phyloP scores from a whole-genome alignment of 208 protist genomes.

The Hexamita inflata region DNA sequence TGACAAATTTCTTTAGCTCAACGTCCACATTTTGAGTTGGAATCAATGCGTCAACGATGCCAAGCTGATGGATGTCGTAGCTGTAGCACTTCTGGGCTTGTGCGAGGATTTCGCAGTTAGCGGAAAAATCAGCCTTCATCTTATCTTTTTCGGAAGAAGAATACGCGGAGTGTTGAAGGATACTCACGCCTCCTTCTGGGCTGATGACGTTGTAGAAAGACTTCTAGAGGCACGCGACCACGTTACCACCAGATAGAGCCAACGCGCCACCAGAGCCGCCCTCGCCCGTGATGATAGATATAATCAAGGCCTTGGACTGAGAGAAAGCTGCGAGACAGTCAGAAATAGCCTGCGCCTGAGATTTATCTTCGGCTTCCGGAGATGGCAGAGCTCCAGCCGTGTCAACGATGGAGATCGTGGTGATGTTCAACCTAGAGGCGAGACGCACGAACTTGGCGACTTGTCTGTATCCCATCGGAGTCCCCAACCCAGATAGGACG shows the following conservation, averaged over 20 bases:
- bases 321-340: neutral
- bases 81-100: conserved; percentile 38
- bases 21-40: no score
- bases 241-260: conserved; percentile 43
- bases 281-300: conserved; percentile 43
- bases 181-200: conserved; percentile 42
- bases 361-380: conserved; percentile 11
- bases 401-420: neutral
- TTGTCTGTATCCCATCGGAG: conserved; percentile 9
- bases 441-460: neutral
- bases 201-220: conserved; percentile 48
- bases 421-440: neutral
- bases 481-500: neutral
- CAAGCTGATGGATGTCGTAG: conserved; percentile 32
- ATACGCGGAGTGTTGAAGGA: conserved; percentile 39
- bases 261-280: conserved; percentile 45
- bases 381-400: conserved; percentile 18
- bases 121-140: conserved; percentile 30
- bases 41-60: conserved; percentile 46
- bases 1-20: no score
- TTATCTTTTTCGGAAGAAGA: conserved; percentile 42
- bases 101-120: conserved; percentile 31
- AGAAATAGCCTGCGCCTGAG: neutral
- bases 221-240: conserved; percentile 35
- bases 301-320: neutral